A percentile compares a stretch with the other conserved stretches of the same genome.
These are phyloP conservation scores for Tolypocladium inflatum DNA, from an alignment of 2,329 filamentous ascomycete species.

Conservation along the genomic window DNA sequence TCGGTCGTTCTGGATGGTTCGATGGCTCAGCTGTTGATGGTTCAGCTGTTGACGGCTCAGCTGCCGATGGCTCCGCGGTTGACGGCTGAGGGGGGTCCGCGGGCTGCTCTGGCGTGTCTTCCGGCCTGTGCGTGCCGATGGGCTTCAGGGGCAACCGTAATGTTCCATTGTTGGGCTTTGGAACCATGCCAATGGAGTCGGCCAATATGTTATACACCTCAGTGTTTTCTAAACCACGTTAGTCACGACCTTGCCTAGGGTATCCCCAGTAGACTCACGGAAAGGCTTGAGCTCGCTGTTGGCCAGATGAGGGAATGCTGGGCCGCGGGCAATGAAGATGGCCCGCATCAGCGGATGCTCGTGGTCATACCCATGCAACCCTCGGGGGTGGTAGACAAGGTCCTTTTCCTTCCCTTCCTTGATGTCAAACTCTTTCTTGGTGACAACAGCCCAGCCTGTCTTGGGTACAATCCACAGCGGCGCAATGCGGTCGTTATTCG, in stretches of 20 bases:
- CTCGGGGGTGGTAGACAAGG: slow-evolving; percentile 65
- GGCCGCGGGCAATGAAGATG: slow-evolving; percentile 86
- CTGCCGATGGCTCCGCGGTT: neutral
- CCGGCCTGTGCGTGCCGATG: slow-evolving; percentile 49
- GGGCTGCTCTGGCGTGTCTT: slow-evolving; percentile 38
- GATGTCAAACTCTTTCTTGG: slow-evolving; percentile 69
- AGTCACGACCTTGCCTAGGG: neutral
- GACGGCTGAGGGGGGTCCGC: slow-evolving; percentile 35
- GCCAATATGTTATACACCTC: slow-evolving; percentile 94
- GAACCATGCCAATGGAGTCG: slow-evolving; percentile 67
- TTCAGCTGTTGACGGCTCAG: neutral
- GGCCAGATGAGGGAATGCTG: slow-evolving; percentile 78
- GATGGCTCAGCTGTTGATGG: neutral
- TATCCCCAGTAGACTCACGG: slow-evolving; percentile 48
- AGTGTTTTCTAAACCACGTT: slow-evolving; percentile 61
- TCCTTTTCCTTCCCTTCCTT: slow-evolving; percentile 52
- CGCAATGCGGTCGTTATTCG: slow-evolving; percentile 78
- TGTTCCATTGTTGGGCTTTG: slow-evolving; percentile 80
- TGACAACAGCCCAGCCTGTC: slow-evolving; percentile 85
- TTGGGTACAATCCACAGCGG: slow-evolving; percentile 92
- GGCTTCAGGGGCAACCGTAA: slow-evolving; percentile 60
- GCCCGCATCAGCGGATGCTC: slow-evolving; percentile 92
- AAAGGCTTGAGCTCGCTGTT: slow-evolving; percentile 75
- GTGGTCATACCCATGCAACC: slow-evolving; percentile 91
- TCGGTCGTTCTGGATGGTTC: slow-evolving; percentile 8